Evolutionary conservation across 2,329 filamentous ascomycete genomes (phyloP).

Genomic region (Neonectria magnoliae): DNA sequence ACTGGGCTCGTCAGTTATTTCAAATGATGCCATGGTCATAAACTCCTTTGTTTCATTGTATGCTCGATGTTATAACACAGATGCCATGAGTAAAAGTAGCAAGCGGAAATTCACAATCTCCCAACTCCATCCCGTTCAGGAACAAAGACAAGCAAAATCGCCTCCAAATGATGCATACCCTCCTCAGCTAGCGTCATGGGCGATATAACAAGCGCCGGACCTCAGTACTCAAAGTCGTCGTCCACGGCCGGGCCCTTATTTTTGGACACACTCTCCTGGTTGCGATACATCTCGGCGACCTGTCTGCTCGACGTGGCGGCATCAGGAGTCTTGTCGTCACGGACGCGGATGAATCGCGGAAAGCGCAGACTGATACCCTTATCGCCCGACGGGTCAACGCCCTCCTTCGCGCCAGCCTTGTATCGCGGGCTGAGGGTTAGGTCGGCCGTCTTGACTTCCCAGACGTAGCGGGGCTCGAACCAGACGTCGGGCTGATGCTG

Average conservation of each 20-base stretch:
- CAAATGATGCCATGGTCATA: background rate
- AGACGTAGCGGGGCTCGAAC: slow-evolving; percentile 94
- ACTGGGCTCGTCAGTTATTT: background rate
- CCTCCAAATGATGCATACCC: background rate
- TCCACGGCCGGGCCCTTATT: slow-evolving; percentile 88
- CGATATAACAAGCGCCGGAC: background rate
- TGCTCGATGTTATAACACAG: slow-evolving; percentile 12
- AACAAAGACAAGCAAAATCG: background rate
- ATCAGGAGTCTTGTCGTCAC: slow-evolving; percentile 96
- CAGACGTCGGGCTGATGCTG: slow-evolving; percentile 98
- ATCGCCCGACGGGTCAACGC: slow-evolving; percentile 75
- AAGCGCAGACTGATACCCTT: slow-evolving; percentile 90
- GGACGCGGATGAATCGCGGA: slow-evolving; percentile 88
- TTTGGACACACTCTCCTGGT: slow-evolving; percentile 90
- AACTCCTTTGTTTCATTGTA: slow-evolving; percentile 4
- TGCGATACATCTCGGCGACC: slow-evolving; percentile 96
- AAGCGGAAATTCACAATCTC: background rate
- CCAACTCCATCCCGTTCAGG: background rate
- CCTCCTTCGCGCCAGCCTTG: slow-evolving; percentile 86
- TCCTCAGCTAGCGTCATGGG: background rate
- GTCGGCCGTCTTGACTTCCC: slow-evolving; percentile 98
- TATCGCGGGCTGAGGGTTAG: slow-evolving; percentile 92
- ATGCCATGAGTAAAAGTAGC: background rate
- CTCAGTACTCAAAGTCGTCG: slow-evolving; percentile 96
- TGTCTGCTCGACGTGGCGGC: slow-evolving; percentile 85